These are phyloP conservation scores for Ceratocystis destructans DNA, from an alignment of 2,329 filamentous ascomycete genomes.

Conservation along the genomic window DNA sequence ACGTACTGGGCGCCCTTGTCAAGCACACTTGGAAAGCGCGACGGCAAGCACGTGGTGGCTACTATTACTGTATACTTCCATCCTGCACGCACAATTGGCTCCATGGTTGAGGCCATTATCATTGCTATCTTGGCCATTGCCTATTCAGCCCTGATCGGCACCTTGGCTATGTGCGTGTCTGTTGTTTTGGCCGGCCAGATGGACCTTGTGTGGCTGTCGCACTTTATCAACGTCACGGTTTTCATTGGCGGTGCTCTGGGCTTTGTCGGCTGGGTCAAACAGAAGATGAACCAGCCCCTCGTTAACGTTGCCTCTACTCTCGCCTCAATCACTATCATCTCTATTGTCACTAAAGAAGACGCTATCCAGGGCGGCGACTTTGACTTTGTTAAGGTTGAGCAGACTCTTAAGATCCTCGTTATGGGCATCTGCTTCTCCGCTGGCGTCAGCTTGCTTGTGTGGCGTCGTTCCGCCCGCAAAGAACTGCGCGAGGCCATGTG, in stretches of 20 bases:
- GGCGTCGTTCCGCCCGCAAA: conserved; percentile 61
- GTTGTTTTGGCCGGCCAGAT: conserved; percentile 59
- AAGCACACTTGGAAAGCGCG: conserved; percentile 61
- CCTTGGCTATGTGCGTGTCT: conserved; percentile 79
- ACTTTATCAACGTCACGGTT: conserved; percentile 63
- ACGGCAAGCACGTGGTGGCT: conserved; percentile 87
- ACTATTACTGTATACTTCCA: conserved; percentile 94
- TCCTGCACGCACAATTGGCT: conserved; percentile 70
- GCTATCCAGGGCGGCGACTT: conserved; percentile 72
- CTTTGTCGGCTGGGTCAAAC: conserved; percentile 78
- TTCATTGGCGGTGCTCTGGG: conserved; percentile 80
- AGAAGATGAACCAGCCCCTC: conserved; percentile 60
- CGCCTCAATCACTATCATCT: conserved; percentile 77
- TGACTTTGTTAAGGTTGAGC: conserved; percentile 65
- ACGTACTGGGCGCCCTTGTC: conserved; percentile 69
- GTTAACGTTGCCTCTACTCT: conserved; percentile 78
- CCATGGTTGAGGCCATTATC: conserved; percentile 74
- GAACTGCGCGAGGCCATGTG: conserved; percentile 58
- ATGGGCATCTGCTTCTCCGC: conserved; percentile 61
- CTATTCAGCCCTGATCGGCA: conserved; percentile 55
- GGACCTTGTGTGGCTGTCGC: conserved; percentile 55
- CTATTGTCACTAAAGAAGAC: conserved; percentile 80
- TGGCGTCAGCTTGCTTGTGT: conserved; percentile 62
- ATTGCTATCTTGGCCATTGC: conserved; percentile 64
- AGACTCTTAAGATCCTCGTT: conserved; percentile 72